phyloP scores from a whole-genome alignment of 2,329 filamentous ascomycete genomes.

The Alternaria incomplexa region DNA sequence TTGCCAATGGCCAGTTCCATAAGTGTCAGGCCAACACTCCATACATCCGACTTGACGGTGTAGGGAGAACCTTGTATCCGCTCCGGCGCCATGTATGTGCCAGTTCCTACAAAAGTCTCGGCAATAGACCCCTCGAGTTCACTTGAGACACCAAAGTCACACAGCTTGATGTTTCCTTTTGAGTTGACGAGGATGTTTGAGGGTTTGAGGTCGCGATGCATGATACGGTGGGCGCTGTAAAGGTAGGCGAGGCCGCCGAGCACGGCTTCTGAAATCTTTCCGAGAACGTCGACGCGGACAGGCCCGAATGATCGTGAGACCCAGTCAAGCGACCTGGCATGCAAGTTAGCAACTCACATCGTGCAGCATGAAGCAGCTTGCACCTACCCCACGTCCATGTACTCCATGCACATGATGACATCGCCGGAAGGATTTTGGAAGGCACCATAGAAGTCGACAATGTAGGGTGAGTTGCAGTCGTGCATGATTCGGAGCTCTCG shows the following conservation, averaged over 20 bases:
- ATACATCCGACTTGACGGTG: constrained; percentile 97
- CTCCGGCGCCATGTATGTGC: constrained; percentile 99
- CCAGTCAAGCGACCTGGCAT: constrained; percentile 79
- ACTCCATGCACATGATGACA: constrained; percentile 99
- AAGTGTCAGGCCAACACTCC: constrained; percentile 93
- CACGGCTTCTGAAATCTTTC: constrained; percentile 96
- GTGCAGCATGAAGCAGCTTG: neutral
- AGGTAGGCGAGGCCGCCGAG: constrained; percentile 93
- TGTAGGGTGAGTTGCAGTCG: constrained; percentile 94
- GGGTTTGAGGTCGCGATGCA: constrained; percentile 98
- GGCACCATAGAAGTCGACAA: constrained; percentile 96
- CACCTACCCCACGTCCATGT: constrained; percentile 96
- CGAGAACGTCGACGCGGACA: constrained; percentile 91
- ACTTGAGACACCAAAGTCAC: constrained; percentile 98
- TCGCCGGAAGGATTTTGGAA: constrained; percentile 97
- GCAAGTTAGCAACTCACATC: constrained; percentile 17
- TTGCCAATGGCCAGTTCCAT: constrained; percentile 98
- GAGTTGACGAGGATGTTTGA: constrained; percentile 98
- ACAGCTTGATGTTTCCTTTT: constrained; percentile 91
- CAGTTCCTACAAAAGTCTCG: constrained; percentile 97
- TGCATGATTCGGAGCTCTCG: constrained; percentile 98
- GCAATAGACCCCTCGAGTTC: constrained; percentile 98
- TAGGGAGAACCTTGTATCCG: constrained; percentile 97
- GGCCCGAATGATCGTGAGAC: constrained; percentile 95
- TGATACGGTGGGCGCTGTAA: constrained; percentile 94